phyloP scores from a whole-genome alignment of 257 asterid genomes.

The Nyctanthes arbortristis region DNA sequence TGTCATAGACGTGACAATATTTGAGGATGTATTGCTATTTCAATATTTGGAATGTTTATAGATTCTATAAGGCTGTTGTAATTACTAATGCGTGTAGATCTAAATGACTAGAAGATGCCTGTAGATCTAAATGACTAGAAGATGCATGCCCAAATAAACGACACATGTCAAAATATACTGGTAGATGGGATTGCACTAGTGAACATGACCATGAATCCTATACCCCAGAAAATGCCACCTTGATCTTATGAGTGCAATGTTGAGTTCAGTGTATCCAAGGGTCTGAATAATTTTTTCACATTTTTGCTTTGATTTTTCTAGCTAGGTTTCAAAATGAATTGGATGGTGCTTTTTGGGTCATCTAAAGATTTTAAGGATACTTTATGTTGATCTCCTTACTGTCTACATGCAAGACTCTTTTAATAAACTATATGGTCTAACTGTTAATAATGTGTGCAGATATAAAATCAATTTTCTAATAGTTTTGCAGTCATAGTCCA shows the following conservation, averaged over 20 bases:
- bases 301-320: neutral
- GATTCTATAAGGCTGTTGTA: neutral
- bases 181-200: neutral
- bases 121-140: neutral
- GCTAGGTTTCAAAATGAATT: neutral
- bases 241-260: neutral
- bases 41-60: neutral
- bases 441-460: neutral
- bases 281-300: neutral
- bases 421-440: neutral
- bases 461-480: neutral
- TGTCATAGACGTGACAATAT: neutral
- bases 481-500: neutral
- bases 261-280: neutral
- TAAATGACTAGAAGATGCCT: neutral
- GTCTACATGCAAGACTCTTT: neutral
- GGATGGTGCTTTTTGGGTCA: neutral
- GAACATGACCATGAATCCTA: neutral
- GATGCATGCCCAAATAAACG: neutral
- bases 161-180: neutral
- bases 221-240: neutral
- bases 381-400: neutral
- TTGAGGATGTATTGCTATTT: neutral
- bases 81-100: neutral
- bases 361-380: conserved; percentile 1